phyloP scores from a whole-genome alignment of 2,329 filamentous ascomycete species.

The Ophiostoma fasciatum region DNA sequence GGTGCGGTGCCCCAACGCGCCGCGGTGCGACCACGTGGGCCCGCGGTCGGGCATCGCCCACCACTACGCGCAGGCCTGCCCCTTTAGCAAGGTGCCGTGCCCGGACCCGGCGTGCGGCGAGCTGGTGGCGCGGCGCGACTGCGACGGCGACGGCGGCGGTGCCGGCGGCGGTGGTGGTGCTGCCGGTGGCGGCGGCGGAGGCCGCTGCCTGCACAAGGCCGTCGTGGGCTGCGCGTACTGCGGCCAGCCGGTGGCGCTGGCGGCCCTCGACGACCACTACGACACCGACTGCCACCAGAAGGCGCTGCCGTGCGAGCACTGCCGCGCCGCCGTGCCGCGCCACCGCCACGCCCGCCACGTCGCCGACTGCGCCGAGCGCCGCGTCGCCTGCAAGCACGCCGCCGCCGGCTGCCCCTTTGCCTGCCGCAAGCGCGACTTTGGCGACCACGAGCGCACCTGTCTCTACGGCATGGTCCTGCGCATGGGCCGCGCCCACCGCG shows the following conservation, averaged over 20 bases:
- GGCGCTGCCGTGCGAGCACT: conserved; percentile 34
- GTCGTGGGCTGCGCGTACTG: conserved; percentile 41
- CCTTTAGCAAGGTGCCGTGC: conserved; percentile 40
- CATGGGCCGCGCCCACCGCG: conserved; percentile 7
- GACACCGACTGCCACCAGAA: conserved; percentile 29
- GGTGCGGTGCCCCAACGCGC: conserved; percentile 43
- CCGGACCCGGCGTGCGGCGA: conserved; percentile 36
- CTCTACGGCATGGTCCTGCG: conserved; percentile 27
- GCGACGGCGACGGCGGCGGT: conserved; percentile 28
- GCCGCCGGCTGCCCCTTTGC: conserved; percentile 32
- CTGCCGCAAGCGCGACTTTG: conserved; percentile 24
- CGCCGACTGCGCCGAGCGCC: conserved; percentile 29
- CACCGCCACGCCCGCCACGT: conserved; percentile 32
- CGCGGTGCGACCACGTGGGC: conserved; percentile 36
- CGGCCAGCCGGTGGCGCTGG: conserved; percentile 30
- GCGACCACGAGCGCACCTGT: conserved; percentile 32
- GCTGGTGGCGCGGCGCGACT: conserved; percentile 34
- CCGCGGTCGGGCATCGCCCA: conserved; percentile 38
- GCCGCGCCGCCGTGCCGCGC: conserved; percentile 28
- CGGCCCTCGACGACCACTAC: conserved; percentile 31
- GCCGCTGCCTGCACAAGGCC: conserved; percentile 40
- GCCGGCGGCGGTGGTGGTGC: conserved; percentile 36
- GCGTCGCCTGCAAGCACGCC: conserved; percentile 30
- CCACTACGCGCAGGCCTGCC: conserved; percentile 43
- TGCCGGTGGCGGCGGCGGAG: conserved; percentile 31